A percentile compares a stretch with the other conserved stretches of the same genome.
phyloP scores from a whole-genome alignment of 2,329 filamentous ascomycete genomes.

The Fusarium compactum region DNA sequence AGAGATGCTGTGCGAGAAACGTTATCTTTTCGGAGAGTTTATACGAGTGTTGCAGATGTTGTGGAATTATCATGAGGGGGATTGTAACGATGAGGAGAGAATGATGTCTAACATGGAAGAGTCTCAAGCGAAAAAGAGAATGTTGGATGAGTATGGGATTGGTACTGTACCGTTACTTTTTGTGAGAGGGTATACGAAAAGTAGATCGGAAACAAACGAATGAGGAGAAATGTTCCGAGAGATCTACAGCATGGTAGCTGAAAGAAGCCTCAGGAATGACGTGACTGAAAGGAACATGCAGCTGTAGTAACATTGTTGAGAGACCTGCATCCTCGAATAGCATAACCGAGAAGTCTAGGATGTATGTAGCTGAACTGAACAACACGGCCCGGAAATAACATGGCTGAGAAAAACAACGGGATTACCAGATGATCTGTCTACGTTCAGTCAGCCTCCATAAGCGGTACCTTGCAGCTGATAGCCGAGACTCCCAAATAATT shows the following conservation, averaged over 20 bases:
- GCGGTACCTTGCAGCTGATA: constrained; percentile 5
- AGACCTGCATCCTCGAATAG: not conserved
- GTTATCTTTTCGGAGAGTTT: not conserved
- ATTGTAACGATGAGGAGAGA: not conserved
- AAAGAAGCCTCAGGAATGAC: not conserved
- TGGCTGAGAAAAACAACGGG: not conserved
- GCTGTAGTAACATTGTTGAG: not conserved
- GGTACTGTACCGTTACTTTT: not conserved
- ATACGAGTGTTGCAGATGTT: not conserved
- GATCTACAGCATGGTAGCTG: not conserved
- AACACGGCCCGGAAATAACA: not conserved
- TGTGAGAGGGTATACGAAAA: not conserved
- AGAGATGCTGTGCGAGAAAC: not conserved
- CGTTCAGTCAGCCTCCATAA: not conserved
- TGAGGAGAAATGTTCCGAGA: not conserved
- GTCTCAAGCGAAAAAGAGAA: not conserved
- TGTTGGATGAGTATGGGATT: no score
- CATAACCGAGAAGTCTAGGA: not conserved
- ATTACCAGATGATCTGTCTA: not conserved
- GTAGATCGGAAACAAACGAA: not conserved
- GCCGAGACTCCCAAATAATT: not conserved
- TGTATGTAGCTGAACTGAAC: not conserved
- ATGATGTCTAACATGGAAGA: not conserved
- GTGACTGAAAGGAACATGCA: not conserved
- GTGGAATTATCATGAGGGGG: no score